Base-by-base conservation (phyloP, 805 yeast genomes). In the Candida glaebosa region DNA sequence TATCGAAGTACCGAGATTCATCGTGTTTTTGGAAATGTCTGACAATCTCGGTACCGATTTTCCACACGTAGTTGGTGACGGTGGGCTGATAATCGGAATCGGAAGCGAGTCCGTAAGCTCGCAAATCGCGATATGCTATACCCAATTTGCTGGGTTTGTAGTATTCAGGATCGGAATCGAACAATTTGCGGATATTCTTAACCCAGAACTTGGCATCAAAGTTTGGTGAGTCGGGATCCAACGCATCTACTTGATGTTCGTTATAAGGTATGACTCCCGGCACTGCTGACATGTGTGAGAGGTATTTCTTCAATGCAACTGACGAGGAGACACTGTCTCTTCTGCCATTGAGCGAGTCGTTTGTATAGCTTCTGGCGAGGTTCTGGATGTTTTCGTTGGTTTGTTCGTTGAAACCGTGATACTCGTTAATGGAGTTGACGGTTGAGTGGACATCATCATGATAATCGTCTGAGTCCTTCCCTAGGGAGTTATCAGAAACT, bases 1-100 rank as follows among this genome's bases (percentile, higher is more conserved):
- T 62, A 37, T 61, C 62, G 41, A 61, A 61, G 45, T 50, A 58
- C 34, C 54, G 47, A 15, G 57, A 50, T 25, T 54, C 55, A 39
- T 57, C 61, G 16, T 45, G 42, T 35, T 53, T 53, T 28, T 44
- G 45, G n/a, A 56, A 39, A 3, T 44, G 26, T 41, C 56, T 47
- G 22, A 49, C 15, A 3, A 43, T 40, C 18, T 61, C 56, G 12
- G 32, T 41, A 3, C 50, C 44, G 3, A 41, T 20, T 58, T 68
- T 53, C 54, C 57, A 34, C 52, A 57, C 18, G 53, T 61, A 60
- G 49, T 78, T 81, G 18, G 69, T 52, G 3, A 79, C 76, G 3
- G 82, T 81, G 3, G 79, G 67, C 58, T 81, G 87, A 58, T 77
- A 82, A 53, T 82, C 85, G 8, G 83, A 73, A 57, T 81, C 87